phyloP scores from a whole-genome alignment of 495 filamentous ascomycete genomes.

The Podospora australis region DNA sequence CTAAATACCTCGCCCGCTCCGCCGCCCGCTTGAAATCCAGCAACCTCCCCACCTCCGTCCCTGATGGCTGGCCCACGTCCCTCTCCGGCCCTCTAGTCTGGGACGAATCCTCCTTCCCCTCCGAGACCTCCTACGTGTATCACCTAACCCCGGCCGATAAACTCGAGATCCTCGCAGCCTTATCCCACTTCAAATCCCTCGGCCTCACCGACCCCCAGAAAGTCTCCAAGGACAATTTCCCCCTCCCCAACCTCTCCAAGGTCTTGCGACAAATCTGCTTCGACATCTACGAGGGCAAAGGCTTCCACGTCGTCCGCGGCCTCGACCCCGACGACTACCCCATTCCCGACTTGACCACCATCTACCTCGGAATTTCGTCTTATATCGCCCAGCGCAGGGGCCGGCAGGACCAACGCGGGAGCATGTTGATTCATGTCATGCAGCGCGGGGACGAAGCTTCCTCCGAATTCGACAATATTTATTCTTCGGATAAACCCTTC shows the following conservation, averaged over 20 bases:
- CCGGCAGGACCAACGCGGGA: slow-evolving; percentile 23
- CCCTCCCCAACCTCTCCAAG: slow-evolving; percentile 16
- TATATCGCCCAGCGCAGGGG: slow-evolving; percentile 17
- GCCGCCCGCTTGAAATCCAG: slow-evolving; percentile 15
- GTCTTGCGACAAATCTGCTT: slow-evolving; percentile 11
- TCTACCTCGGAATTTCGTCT: slow-evolving; percentile 23
- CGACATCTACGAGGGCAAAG: slow-evolving; percentile 37
- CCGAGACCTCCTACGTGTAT: slow-evolving; percentile 21
- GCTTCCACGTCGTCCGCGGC: slow-evolving; percentile 47
- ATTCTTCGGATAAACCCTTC: slow-evolving; percentile 35
- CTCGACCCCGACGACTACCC: slow-evolving; percentile 31
- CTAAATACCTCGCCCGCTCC: slow-evolving; percentile 17
- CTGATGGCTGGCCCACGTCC: slow-evolving; percentile 17
- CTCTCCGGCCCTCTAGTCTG: slow-evolving; percentile 18
- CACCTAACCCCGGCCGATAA: slow-evolving; percentile 17
- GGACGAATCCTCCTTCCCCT: slow-evolving; percentile 13
- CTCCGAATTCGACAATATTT: slow-evolving; percentile 14
- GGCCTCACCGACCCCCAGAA: slow-evolving; percentile 15
- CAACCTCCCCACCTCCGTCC: slow-evolving; percentile 15
- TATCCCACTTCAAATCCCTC: slow-evolving; percentile 14
- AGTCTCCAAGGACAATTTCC: slow-evolving; percentile 17
- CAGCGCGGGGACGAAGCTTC: slow-evolving; percentile 15
- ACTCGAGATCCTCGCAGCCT: slow-evolving; percentile 15
- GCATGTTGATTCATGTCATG: slow-evolving; percentile 23
- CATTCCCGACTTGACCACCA: slow-evolving; percentile 15